phyloP scores from a whole-genome alignment of 208 protist species.

The Crithidia expoeki region DNA sequence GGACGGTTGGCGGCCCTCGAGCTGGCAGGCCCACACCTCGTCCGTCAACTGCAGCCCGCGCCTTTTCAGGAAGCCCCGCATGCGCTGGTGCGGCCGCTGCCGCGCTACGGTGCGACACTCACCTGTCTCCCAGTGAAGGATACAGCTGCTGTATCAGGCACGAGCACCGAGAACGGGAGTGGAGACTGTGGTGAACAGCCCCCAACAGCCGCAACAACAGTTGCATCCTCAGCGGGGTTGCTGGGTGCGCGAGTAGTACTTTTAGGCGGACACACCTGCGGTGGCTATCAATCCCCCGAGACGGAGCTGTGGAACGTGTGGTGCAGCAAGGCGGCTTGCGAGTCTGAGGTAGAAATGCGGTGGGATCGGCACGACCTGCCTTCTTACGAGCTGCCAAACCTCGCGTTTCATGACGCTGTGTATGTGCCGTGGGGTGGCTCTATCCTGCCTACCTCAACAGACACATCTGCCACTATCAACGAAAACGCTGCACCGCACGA shows the following conservation, averaged over 20 bases:
- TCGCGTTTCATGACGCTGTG: constrained; percentile 51
- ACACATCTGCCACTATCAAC: not conserved
- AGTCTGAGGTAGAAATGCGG: constrained; percentile 8
- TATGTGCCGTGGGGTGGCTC: constrained; percentile 24
- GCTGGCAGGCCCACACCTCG: constrained; percentile 50
- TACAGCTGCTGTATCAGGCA: not conserved
- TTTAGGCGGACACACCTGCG: constrained; percentile 29
- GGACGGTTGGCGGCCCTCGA: constrained; percentile 34
- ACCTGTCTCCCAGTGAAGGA: constrained; percentile 22
- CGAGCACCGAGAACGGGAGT: constrained; percentile 9
- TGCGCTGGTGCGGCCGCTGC: constrained; percentile 53
- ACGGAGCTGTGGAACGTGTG: constrained; percentile 48
- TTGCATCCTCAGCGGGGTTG: not conserved
- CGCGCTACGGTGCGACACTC: constrained; percentile 55
- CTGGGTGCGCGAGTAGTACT: constrained; percentile 28
- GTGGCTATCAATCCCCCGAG: constrained; percentile 28
- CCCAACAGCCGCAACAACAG: not conserved
- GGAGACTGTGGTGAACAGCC: constrained; percentile 3
- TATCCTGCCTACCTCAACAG: not conserved
- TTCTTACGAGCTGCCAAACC: constrained; percentile 46
- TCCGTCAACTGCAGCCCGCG: constrained; percentile 31
- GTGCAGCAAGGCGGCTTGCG: constrained; percentile 20
- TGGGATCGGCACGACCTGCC: constrained; percentile 43
- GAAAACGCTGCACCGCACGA: constrained; percentile 19
- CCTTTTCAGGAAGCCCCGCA: constrained; percentile 58